Conservation (phyloP, 768 basidiomycete genomes). For the Panellus pusillus region DNA sequence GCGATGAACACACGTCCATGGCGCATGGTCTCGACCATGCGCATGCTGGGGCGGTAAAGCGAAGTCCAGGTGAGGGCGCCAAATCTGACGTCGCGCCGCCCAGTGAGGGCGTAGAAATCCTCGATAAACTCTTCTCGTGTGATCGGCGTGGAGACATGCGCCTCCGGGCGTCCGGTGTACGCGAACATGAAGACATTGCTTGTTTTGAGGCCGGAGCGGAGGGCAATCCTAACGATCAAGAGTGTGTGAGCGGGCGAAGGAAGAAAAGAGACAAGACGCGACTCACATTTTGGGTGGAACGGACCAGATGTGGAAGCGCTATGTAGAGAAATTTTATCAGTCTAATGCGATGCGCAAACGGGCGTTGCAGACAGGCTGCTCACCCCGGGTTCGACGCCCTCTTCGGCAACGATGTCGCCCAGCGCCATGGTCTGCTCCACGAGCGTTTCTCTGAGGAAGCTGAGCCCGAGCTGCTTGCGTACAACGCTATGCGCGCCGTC, state of each 20-base stretch:
- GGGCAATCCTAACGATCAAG: not conserved
- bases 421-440: constrained; percentile 26
- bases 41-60: constrained; percentile 42
- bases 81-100: constrained; percentile 32
- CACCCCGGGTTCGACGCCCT: constrained; percentile 28
- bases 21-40: constrained; percentile 45
- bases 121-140: constrained; percentile 29
- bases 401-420: constrained; percentile 40
- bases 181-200: constrained; percentile 9
- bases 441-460: constrained; percentile 41
- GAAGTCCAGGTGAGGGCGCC: constrained; percentile 25
- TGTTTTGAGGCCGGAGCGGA: not conserved
- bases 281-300: constrained; percentile 15
- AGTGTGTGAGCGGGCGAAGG: not conserved
- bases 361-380: not conserved
- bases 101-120: constrained; percentile 28
- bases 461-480: constrained; percentile 40
- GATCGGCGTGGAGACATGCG: constrained; percentile 5
- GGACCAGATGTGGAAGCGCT: constrained; percentile 29
- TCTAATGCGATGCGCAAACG: not conserved
- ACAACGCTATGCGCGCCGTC: constrained; percentile 42
- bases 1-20: constrained; percentile 45
- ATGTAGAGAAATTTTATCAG: not conserved
- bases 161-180: constrained; percentile 4
- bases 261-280: not conserved